Percentiles rank a stretch among this genome's conserved stretches.
These are phyloP conservation scores for Ustilago crameri DNA, from an alignment of 1,284 basidiomycete species.

Conservation along the genomic window DNA sequence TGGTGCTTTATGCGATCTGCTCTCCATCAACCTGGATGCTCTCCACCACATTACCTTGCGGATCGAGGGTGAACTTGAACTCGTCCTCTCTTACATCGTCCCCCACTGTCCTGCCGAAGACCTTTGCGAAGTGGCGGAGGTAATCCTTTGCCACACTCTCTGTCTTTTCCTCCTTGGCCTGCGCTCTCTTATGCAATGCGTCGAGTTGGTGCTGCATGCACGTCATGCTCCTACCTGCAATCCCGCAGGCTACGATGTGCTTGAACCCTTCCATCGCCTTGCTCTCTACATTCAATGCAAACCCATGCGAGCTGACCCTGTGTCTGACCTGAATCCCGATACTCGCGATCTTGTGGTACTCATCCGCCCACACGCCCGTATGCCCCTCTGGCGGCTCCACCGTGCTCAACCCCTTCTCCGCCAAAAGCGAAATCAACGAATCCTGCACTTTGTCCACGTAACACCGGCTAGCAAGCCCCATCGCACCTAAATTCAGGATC, in stretches of 20 bases:
- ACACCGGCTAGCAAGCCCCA: constrained; percentile 73
- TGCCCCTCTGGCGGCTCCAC: constrained; percentile 69
- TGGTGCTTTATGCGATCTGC: not conserved
- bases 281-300: constrained; percentile 87
- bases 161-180: constrained; percentile 3
- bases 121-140: constrained; percentile 17
- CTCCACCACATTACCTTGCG: not conserved
- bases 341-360: constrained; percentile 81
- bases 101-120: constrained; percentile 22
- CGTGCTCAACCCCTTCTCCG: constrained; percentile 64
- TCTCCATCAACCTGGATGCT: too few species aligned
- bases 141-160: constrained; percentile 20
- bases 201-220: constrained; percentile 58
- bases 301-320: constrained; percentile 88
- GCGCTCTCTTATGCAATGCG: not conserved
- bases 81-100: constrained; percentile 5
- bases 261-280: constrained; percentile 83
- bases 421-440: constrained; percentile 74
- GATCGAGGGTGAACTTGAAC: constrained; percentile 12
- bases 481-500: constrained; percentile 80
- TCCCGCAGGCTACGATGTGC: constrained; percentile 88
- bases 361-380: constrained; percentile 65
- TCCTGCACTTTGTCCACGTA: constrained; percentile 80
- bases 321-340: constrained; percentile 97
- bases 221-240: constrained; percentile 83